Base-by-base conservation (phyloP, 768 basidiomycete species). In the Termitomyces sp. region DNA sequence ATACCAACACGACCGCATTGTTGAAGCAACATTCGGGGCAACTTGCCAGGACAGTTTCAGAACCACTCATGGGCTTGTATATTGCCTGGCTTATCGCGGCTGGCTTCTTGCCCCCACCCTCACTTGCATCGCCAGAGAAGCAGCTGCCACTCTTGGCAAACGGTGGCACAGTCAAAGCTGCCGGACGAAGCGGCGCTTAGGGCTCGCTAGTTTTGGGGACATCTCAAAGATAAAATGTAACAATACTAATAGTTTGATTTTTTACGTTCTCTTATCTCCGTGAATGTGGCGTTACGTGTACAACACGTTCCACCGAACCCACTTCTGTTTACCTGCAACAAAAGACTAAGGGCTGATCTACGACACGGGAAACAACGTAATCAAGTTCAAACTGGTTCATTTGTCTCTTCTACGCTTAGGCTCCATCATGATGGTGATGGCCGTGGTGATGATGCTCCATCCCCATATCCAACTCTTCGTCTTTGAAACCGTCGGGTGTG, bases 71-170 rank as follows among this genome's bases (percentile, higher is more conserved):
- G 79, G 95, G 94, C 1, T 74, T 83, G 63, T 99, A 99, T 70
- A 73, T 99, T 17, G 84, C 94, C 7, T 99, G 97, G 97, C 79
- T 98, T 19, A 81, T 98, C 40, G 82, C 82, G 3, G 93, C 89
- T 5, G 89, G 75, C 5, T 98, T 98, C 77, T 75, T 99, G 50
- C 82, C 84, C 6, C 63, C 75, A 6, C 85, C 91, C 5, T 69
- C 75, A 10, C 58, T 65, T 10, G 38, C 62, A 1, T 63, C 64
- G 3, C 71, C 78, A 29, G 68, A 71, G 52, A 83, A 79, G 66
- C 54, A 62, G 7, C 68, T 90, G 27, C 89, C 89, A 5, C 64
- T 66, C 51, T 64, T 90, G 54, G 67, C 54, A 1, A 71, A 71
- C 54, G 46, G 64, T 8, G 72, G 75, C 1, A 64, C 66, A 4